phyloP scores from a whole-genome alignment of 345 rosid species.

The Lepidium didymum region DNA sequence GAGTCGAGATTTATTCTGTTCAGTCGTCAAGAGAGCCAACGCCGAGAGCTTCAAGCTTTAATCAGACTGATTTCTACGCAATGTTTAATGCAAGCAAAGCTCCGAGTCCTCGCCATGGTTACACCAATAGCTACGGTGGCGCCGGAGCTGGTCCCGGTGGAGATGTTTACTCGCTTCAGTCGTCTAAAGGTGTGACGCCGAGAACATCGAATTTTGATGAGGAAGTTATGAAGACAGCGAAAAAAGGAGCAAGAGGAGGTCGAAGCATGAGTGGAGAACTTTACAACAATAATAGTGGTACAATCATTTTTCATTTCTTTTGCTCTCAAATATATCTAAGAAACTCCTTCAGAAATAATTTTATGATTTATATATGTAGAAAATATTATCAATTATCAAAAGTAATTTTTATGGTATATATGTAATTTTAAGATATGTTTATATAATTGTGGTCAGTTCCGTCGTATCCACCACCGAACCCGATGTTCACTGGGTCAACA shows the following conservation, averaged over 20 bases:
- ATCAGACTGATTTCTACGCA: conserved; percentile 75
- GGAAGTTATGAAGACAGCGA: conserved; percentile 42
- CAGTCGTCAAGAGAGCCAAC: conserved; percentile 80
- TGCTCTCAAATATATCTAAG: background rate
- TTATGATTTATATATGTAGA: background rate
- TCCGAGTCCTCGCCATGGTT: conserved; percentile 73
- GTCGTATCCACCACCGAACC: conserved; percentile 64
- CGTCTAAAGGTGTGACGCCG: conserved; percentile 74
- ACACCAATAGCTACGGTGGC: conserved; percentile 39
- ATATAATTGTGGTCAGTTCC: conserved; percentile 6
- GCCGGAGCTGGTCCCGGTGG: conserved; percentile 36
- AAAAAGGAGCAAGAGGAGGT: conserved; percentile 48
- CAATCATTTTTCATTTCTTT: background rate
- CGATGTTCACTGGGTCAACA: conserved; percentile 58
- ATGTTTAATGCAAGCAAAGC: conserved; percentile 75
- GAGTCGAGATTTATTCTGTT: conserved; percentile 71
- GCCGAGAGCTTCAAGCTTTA: conserved; percentile 84
- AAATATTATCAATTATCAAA: background rate
- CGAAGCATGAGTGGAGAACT: conserved; percentile 68
- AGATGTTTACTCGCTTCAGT: conserved; percentile 63
- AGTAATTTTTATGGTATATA: no score
- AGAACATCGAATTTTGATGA: conserved; percentile 82
- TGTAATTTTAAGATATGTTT: background rate
- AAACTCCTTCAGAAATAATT: background rate
- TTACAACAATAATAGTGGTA: conserved; percentile 36